Percentiles rank a stretch among this genome's conserved stretches.
Evolutionary conservation across 768 basidiomycete species (phyloP).

Genomic region (Pulveroboletus sp.): DNA sequence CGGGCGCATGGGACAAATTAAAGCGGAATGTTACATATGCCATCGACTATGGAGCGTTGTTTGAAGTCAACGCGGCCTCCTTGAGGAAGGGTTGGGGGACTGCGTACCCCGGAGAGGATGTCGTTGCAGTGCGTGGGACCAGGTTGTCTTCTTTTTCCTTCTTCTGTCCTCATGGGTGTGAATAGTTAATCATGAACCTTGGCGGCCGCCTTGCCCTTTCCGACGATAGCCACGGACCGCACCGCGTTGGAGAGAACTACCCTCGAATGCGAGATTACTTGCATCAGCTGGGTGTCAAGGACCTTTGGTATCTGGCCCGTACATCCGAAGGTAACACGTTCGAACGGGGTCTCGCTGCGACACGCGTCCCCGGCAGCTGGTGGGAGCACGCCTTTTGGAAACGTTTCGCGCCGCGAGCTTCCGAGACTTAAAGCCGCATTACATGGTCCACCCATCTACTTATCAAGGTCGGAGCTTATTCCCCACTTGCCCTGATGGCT

Average conservation of each 20-base stretch:
- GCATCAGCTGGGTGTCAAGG: conserved; percentile 49
- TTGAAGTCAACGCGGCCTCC: conserved; percentile 91
- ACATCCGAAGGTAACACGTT: conserved; percentile 29
- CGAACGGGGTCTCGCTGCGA: conserved; percentile 36
- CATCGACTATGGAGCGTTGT: conserved; percentile 80
- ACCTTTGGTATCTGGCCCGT: conserved; percentile 59
- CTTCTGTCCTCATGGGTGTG: conserved; percentile 9
- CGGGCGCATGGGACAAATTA: conserved; percentile 58
- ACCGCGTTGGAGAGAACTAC: conserved; percentile 87
- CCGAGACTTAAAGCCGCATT: conserved; percentile 14
- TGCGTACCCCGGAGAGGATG: conserved; percentile 78
- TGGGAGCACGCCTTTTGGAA: conserved; percentile 60
- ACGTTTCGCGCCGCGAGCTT: conserved; percentile 8
- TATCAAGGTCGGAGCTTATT: conserved; percentile 21
- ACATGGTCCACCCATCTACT: conserved; percentile 4
- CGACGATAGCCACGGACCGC: conserved; percentile 93
- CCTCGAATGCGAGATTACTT: conserved; percentile 61
- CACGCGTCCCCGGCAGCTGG: conserved; percentile 51
- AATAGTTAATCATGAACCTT: conserved; percentile 63
- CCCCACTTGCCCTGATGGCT: conserved; percentile 13
- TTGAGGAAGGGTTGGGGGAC: conserved; percentile 87
- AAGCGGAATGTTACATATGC: conserved; percentile 73
- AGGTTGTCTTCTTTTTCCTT: conserved; percentile 15
- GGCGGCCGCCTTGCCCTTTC: conserved; percentile 82
- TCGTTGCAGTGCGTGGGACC: conserved; percentile 58